A percentile compares a stretch with the other conserved stretches of the same genome.
phyloP scores from a whole-genome alignment of 2,329 filamentous ascomycete species.

The Stagonosporopsis cucurbitacearum region DNA sequence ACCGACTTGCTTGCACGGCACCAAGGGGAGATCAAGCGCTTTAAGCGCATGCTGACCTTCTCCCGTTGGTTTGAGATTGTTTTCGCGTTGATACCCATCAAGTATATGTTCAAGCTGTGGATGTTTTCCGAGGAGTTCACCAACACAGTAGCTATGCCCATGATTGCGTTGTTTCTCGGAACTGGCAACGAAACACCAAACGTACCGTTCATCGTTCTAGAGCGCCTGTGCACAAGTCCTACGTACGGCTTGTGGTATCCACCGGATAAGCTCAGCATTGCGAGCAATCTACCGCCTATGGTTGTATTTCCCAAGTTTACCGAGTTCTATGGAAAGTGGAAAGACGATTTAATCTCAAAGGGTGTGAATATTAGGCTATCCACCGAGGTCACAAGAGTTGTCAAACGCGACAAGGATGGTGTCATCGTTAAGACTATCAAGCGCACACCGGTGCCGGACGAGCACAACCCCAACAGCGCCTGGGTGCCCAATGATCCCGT shows the following conservation, averaged over 20 bases:
- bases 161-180: slow-evolving; percentile 75
- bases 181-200: slow-evolving; percentile 78
- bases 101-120: slow-evolving; percentile 70
- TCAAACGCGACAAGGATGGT: slow-evolving; percentile 59
- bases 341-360: slow-evolving; percentile 56
- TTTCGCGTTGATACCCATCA: slow-evolving; percentile 67
- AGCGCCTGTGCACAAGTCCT: slow-evolving; percentile 58
- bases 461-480: slow-evolving; percentile 55
- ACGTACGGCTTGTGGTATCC: slow-evolving; percentile 68
- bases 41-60: slow-evolving; percentile 62
- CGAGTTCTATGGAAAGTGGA: slow-evolving; percentile 67
- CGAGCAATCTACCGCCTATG: slow-evolving; percentile 61
- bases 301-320: slow-evolving; percentile 69
- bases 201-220: slow-evolving; percentile 71
- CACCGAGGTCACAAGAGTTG: slow-evolving; percentile 62
- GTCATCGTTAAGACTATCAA: slow-evolving; percentile 59
- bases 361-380: slow-evolving; percentile 64
- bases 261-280: slow-evolving; percentile 55
- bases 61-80: slow-evolving; percentile 67
- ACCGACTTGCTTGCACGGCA: slow-evolving; percentile 64
- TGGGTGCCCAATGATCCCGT: slow-evolving; percentile 50
- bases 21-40: slow-evolving; percentile 62
- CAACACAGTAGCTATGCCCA: slow-evolving; percentile 73
- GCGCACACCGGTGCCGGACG: slow-evolving; percentile 51
- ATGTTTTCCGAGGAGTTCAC: slow-evolving; percentile 73